Evolutionary conservation across 805 yeast species (phyloP), one percentile per base, ranked within the genome.

Genomic region (Wickerhamiella domercqiae): DNA sequence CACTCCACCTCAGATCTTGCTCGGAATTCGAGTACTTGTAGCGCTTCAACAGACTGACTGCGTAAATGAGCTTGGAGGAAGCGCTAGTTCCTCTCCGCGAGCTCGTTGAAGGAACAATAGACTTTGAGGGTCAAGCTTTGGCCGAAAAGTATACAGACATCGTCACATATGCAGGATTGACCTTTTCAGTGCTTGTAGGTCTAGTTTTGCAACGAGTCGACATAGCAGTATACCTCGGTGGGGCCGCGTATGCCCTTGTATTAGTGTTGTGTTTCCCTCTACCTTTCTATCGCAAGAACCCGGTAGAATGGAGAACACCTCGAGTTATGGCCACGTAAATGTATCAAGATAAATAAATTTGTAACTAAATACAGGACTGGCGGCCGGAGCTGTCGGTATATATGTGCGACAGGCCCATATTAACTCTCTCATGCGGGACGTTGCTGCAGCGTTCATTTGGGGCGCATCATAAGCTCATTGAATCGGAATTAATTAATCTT

Each of bases 41-140:
- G n/a, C n/a, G n/a, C n/a, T n/a, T n/a, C n/a, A n/a, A n/a, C n/a
- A n/a, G n/a, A n/a, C n/a, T n/a, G n/a, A n/a, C n/a, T n/a, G n/a
- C n/a, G n/a, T n/a, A n/a, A n/a, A n/a, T n/a, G n/a, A n/a, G n/a
- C n/a, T n/a, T 30, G 33, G 33, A 30, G 21, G 16, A 9, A 5
- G 33, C 21, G 6, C 33, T 30, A 13, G 26, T 13, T 24, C 26
- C 26, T 13, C 9, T 24, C 9, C 26, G 26, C 20, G 33, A 30
- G 33, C 33, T 30, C 18, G 21, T 30, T 7, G 18, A 15, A 15
- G 54, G 54, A 7, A 39, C 45, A 21, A 48, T 48, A 14, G 54
- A 50, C 40, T 50, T 48, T 43, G 33, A 41, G 31, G 54, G 54
- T 39, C 54, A 50, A 38, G 34, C 32, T 21, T 28, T 16, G 7